phyloP scores from a whole-genome alignment of 306 rosid genomes.

The Benincasa hispida region DNA sequence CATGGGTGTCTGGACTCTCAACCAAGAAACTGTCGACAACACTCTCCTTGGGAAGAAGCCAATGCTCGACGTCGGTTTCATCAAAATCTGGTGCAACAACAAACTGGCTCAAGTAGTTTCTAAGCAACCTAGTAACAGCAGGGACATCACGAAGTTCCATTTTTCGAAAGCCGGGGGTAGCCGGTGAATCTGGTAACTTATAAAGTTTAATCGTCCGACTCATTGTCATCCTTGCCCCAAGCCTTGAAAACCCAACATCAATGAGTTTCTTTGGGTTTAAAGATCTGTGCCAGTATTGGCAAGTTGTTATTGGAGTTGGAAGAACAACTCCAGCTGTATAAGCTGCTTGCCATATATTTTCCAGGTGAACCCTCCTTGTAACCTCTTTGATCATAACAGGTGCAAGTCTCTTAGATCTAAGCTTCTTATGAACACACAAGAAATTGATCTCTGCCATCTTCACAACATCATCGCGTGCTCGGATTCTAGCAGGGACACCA shows the following conservation, averaged over 20 bases:
- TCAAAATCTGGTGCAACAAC: slow-evolving; percentile 78
- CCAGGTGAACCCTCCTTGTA: slow-evolving; percentile 92
- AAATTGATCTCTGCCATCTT: slow-evolving; percentile 90
- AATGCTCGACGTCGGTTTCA: slow-evolving; percentile 85
- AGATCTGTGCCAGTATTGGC: slow-evolving; percentile 97
- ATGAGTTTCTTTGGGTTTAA: slow-evolving; percentile 88
- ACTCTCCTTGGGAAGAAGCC: slow-evolving; percentile 77
- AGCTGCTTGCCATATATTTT: slow-evolving; percentile 92
- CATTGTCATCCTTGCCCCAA: slow-evolving; percentile 97
- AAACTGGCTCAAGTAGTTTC: slow-evolving; percentile 57
- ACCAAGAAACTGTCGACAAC: slow-evolving; percentile 84
- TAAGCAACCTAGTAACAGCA: slow-evolving; percentile 75
- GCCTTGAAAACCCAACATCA: slow-evolving; percentile 95
- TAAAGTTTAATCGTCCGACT: slow-evolving; percentile 88
- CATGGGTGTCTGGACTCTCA: slow-evolving; percentile 77
- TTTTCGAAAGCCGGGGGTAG: slow-evolving; percentile 78
- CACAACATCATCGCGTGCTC: slow-evolving; percentile 55
- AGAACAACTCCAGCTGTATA: slow-evolving; percentile 94
- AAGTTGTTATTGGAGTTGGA: slow-evolving; percentile 82
- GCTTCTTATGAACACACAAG: slow-evolving; percentile 89
- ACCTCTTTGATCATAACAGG: slow-evolving; percentile 99
- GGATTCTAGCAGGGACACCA: slow-evolving; percentile 81
- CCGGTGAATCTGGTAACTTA: slow-evolving; percentile 71
- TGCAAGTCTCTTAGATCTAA: slow-evolving; percentile 90
- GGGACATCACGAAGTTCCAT: slow-evolving; percentile 86